A percentile compares a stretch with the other conserved stretches of the same genome.
These are phyloP conservation scores for Citrullus mucosospermus DNA, from an alignment of 306 rosid species.

Conservation along the genomic window DNA sequence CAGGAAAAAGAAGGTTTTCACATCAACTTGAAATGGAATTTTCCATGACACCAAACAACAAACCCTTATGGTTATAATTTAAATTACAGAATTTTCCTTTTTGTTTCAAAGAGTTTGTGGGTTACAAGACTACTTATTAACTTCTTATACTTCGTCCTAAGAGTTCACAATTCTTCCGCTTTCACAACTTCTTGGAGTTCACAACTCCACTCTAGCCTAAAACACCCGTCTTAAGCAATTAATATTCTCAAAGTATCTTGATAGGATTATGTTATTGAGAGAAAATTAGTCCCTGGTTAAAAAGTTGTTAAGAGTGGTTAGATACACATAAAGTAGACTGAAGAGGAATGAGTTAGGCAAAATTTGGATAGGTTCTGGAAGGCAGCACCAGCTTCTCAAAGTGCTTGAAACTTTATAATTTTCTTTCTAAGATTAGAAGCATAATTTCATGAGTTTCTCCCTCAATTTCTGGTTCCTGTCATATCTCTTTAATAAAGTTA, in stretches of 20 bases:
- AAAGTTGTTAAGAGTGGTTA: background rate
- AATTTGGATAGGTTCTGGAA: background rate
- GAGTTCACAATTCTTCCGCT: too few species aligned
- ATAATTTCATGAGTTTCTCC: background rate
- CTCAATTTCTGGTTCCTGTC: constrained; percentile 3
- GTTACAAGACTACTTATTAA: too few species aligned
- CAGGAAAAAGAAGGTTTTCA: background rate
- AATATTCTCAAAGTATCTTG: background rate
- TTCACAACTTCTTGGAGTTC: too few species aligned
- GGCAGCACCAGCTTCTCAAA: background rate
- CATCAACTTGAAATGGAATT: background rate
- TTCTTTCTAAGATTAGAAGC: background rate
- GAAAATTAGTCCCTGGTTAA: background rate
- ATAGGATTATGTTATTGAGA: background rate
- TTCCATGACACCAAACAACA: background rate
- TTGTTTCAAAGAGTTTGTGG: too few species aligned
- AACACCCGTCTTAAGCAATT: background rate
- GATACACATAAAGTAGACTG: background rate
- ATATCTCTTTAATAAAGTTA: background rate
- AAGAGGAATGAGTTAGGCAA: background rate
- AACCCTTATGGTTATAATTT: background rate
- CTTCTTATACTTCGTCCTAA: too few species aligned
- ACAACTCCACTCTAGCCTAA: too few species aligned
- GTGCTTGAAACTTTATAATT: background rate
- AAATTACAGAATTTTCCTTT: too few species aligned